Evolutionary conservation across 1,139 yeast species (phyloP), one percentile per base, ranked within the genome.

Genomic region (Taphrina confusa): DNA sequence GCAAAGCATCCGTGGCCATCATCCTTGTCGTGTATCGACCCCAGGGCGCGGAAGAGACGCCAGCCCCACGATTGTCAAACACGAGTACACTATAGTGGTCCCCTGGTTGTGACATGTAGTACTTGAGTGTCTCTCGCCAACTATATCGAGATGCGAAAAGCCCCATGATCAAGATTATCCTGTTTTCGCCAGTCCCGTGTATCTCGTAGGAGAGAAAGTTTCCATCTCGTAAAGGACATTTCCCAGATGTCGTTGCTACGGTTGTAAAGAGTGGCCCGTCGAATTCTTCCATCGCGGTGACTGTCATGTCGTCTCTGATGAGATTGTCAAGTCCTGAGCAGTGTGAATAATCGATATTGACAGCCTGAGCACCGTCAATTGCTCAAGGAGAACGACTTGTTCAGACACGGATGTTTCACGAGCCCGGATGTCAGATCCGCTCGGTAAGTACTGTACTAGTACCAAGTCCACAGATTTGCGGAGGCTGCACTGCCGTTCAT

Each of bases 11-110:
- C 11, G 45, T 27, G 9, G 60, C 60, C 39, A 56, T 8, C 54
- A 56, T 46, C 12, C 39, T 31, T 14, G 60, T 56, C 16, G 54
- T 56, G 34, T 56, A 56, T 11, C 60, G 27, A 11, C 60, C 60
- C 54, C 45, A 37, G 6, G 60, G 60, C 30, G 54, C 54, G 8
- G 45, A 49, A 8, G 54, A 46, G 14, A 33, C 30, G n/a, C 60
- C 60, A 11, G 33, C 45, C 1, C 60, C 60, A 6, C 60, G 42
- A 28, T 56, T 56, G 18, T 56, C 60, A 27, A 20, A 36, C 14
- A 56, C 47, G 8, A 46, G 40, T 28, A 56, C 49, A 14, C 30
- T 14, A 18, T 50, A 50, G 3, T 45, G 6, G 25, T 56, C 54
- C 23, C 39, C 39, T 18, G 39, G 27, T 33, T 46, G 27, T 6